A percentile compares a stretch with the other conserved stretches of the same genome.
These are phyloP conservation scores for Aspergillus versicolor DNA, from an alignment of 2,329 filamentous ascomycete species.

Conservation along the genomic window DNA sequence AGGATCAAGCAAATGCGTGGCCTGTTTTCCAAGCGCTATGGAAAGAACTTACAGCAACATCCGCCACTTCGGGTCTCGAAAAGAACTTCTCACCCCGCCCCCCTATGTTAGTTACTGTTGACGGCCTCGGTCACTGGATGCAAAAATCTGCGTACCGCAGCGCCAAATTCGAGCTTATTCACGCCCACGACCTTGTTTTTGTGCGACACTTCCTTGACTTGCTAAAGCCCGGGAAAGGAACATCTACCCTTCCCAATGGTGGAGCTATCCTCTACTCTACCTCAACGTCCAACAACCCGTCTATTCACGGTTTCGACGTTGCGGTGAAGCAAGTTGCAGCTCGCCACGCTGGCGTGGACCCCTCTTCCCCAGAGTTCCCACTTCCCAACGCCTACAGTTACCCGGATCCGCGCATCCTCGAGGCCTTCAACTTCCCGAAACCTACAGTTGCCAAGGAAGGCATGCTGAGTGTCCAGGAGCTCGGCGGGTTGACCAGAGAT, in stretches of 20 bases:
- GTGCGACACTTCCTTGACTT: slow-evolving; percentile 73
- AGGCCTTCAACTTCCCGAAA: slow-evolving; percentile 37
- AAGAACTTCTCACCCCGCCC: slow-evolving; percentile 51
- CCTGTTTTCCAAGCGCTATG: slow-evolving; percentile 77
- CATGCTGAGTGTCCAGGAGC: slow-evolving; percentile 49
- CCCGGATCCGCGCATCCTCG: slow-evolving; percentile 54
- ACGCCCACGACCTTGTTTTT: slow-evolving; percentile 80
- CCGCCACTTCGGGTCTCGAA: slow-evolving; percentile 44
- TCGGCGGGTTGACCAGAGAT: slow-evolving; percentile 68
- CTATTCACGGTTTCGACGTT: slow-evolving; percentile 66
- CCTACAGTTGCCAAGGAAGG: slow-evolving; percentile 25
- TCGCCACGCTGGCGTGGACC: slow-evolving; percentile 38
- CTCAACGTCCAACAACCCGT: slow-evolving; percentile 67
- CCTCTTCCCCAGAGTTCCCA: slow-evolving; percentile 43
- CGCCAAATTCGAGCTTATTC: slow-evolving; percentile 69
- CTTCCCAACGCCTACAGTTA: slow-evolving; percentile 53
- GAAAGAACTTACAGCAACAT: slow-evolving; percentile 67
- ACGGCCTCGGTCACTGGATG: slow-evolving; percentile 82
- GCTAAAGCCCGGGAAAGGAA: slow-evolving; percentile 48
- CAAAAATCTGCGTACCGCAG: slow-evolving; percentile 71
- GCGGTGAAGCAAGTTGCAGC: slow-evolving; percentile 56
- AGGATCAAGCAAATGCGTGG: slow-evolving; percentile 77
- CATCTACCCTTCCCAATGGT: slow-evolving; percentile 62
- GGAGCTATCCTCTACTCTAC: slow-evolving; percentile 76
- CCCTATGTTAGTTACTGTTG: slow-evolving; percentile 71